phyloP scores from a whole-genome alignment of 2,329 filamentous ascomycete genomes.

The Hypoxylon sp. region DNA sequence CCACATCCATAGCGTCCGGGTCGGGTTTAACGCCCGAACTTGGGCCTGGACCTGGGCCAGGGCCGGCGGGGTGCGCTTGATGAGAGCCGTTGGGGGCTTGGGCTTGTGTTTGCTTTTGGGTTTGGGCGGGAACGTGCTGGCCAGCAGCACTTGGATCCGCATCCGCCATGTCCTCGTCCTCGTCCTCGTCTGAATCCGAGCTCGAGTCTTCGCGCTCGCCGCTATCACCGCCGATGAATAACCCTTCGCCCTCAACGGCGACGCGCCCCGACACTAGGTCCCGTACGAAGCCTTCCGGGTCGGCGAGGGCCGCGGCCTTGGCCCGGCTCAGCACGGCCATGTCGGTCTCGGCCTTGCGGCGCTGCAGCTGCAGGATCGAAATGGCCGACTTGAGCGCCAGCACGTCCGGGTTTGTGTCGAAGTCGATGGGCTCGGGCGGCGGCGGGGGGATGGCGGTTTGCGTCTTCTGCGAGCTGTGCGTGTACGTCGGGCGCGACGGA shows the following conservation, averaged over 20 bases:
- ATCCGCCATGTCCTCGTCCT: slow-evolving; percentile 23
- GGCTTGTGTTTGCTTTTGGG: not conserved
- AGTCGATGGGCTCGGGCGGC: slow-evolving; percentile 67
- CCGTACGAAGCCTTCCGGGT: slow-evolving; percentile 79
- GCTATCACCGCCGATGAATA: slow-evolving; percentile 46
- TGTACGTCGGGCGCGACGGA: slow-evolving; percentile 48
- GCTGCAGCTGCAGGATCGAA: slow-evolving; percentile 88
- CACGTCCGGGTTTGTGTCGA: slow-evolving; percentile 82
- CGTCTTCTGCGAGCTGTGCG: slow-evolving; percentile 46
- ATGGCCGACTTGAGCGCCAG: slow-evolving; percentile 89
- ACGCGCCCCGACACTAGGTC: slow-evolving; percentile 77
- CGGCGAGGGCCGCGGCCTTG: slow-evolving; percentile 77
- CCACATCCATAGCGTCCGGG: slow-evolving; percentile 12
- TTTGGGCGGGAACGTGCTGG: slow-evolving; percentile 5
- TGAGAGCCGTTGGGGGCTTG: not conserved
- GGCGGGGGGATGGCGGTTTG: slow-evolving; percentile 56
- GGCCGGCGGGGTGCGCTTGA: not conserved
- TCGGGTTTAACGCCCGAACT: slow-evolving; percentile 26
- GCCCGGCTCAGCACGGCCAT: slow-evolving; percentile 78
- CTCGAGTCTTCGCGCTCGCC: slow-evolving; percentile 42
- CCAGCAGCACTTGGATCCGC: slow-evolving; percentile 50
- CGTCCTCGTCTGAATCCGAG: slow-evolving; percentile 24
- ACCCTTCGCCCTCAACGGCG: slow-evolving; percentile 56
- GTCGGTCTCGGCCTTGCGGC: slow-evolving; percentile 81
- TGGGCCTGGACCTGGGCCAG: not conserved